Base-by-base conservation (phyloP, 2,329 filamentous ascomycete species). In the Aphanoascus verrucosus region DNA sequence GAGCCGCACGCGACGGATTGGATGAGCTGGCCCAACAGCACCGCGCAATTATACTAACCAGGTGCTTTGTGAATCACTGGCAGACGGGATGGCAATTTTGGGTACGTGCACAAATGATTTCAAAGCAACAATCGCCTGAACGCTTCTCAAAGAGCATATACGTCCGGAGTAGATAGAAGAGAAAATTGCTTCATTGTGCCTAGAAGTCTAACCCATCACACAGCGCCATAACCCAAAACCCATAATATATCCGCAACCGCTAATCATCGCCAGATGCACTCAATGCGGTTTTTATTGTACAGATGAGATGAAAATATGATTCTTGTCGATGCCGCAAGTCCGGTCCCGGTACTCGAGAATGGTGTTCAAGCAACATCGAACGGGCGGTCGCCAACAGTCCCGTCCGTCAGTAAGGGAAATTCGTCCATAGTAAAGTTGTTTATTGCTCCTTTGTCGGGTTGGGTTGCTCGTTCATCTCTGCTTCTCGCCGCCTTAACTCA, bases 401-500 rank as follows among this genome's bases (percentile, higher is more conserved):
- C 43, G 34, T n/a, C 28, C 14, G 28, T 17, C 1, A 34, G 17
- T 17, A 38, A 14, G 8, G 14, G 14, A 37, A 17, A 23, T 14
- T 37, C 20, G 11, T 4, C 7, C 28, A 17, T 37, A 28, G 17
- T n/a, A 12, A n/a, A 7, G 8, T 31, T 34, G 23, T 15, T 51
- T 17, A 53, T 20, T 31, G 28, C n/a, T 45, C 47, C 32, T 43
- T 45, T 23, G 15, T 41, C 5, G 47, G 1, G 7, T 54, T 11
- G 9, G 40, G 20, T 23, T 52, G 35, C 28, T 53, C 45, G 32
- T 31, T 43, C 15, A 49, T 15, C 45, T 57, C 53, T 35, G 55
- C 45, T 46, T 57, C 53, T 5, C 50, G 56, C 15, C 46, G 41
- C 23, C 38, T 53, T 17, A 59, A 20, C 43, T 55, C 50, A 15